These are phyloP conservation scores for Arthrobotrys conoides DNA, from an alignment of 2,329 filamentous ascomycete species.

Conservation along the genomic window DNA sequence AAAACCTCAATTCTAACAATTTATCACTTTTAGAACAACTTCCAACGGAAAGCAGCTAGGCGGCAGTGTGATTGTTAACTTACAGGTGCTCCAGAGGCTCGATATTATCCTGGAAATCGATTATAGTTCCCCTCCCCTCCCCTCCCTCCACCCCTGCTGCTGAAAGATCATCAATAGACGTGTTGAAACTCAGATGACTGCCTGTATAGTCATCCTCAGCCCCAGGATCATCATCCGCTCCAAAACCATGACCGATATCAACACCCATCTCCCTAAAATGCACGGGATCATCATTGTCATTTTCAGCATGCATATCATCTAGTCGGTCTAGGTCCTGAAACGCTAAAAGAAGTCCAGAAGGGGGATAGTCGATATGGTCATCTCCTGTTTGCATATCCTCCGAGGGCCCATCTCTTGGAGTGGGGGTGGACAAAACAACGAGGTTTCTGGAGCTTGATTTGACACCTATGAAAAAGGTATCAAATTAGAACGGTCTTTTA, in stretches of 20 bases:
- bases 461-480: background rate
- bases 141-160: too few relatives aligned
- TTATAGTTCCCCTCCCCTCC: background rate
- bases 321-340: too few relatives aligned
- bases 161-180: too few relatives aligned
- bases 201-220: too few relatives aligned
- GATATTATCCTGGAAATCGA: background rate
- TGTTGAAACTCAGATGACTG: too few relatives aligned
- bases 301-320: background rate
- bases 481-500: too few relatives aligned
- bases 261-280: constrained; percentile 7
- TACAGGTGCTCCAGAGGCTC: background rate
- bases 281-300: background rate
- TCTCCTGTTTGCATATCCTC: background rate
- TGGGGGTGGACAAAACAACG: constrained; percentile 14
- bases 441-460: background rate
- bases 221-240: too few relatives aligned
- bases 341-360: background rate
- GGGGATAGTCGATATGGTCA: background rate
- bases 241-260: too few relatives aligned
- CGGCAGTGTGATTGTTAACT: too few relatives aligned
- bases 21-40: background rate
- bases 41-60: too few relatives aligned
- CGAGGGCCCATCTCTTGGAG: background rate
- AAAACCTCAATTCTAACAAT: background rate